Percentiles rank a stretch among this genome's conserved stretches.
Evolutionary conservation across 2,329 filamentous ascomycete genomes (phyloP).

Genomic region (Cylindrodendrum hubeiense): DNA sequence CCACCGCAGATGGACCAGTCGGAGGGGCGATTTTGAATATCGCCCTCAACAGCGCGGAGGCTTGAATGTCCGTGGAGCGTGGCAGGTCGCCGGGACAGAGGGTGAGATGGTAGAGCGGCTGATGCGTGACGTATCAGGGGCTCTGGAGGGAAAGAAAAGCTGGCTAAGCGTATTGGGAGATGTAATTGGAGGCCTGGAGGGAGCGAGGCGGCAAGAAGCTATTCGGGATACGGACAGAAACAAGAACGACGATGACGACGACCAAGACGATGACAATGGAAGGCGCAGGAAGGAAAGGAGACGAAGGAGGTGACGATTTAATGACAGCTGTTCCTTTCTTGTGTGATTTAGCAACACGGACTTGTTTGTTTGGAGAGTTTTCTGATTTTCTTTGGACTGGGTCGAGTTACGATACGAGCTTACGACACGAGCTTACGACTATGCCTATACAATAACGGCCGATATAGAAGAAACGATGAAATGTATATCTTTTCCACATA

Average conservation of each 20-base stretch:
- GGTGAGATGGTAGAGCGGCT: constrained; percentile 53
- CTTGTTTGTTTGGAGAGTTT: constrained; percentile 33
- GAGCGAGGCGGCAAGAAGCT: constrained; percentile 16
- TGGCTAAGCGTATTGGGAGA: constrained; percentile 49
- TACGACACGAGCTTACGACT: constrained; percentile 32
- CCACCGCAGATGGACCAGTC: constrained; percentile 48
- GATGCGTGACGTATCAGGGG: constrained; percentile 43
- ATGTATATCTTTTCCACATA: constrained; percentile 2
- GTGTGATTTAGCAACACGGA: constrained; percentile 22
- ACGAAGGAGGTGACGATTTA: constrained; percentile 38
- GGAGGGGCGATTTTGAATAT: constrained; percentile 59
- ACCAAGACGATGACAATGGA: constrained; percentile 29
- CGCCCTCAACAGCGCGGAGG: constrained; percentile 48
- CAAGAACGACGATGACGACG: constrained; percentile 5
- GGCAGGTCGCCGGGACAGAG: constrained; percentile 61
- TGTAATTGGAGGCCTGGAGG: constrained; percentile 43
- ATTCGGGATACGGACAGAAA: constrained; percentile 29
- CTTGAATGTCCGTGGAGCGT: constrained; percentile 55
- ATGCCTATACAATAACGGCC: constrained; percentile 41
- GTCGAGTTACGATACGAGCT: constrained; percentile 38
- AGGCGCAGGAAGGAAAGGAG: constrained; percentile 26
- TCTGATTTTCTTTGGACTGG: constrained; percentile 19
- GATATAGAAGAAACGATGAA: constrained; percentile 42
- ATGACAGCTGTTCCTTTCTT: constrained; percentile 35
- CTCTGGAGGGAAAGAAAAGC: constrained; percentile 46